These are phyloP conservation scores for Penicillium cosmopolitanum DNA, from an alignment of 495 filamentous ascomycete species.

Conservation along the genomic window DNA sequence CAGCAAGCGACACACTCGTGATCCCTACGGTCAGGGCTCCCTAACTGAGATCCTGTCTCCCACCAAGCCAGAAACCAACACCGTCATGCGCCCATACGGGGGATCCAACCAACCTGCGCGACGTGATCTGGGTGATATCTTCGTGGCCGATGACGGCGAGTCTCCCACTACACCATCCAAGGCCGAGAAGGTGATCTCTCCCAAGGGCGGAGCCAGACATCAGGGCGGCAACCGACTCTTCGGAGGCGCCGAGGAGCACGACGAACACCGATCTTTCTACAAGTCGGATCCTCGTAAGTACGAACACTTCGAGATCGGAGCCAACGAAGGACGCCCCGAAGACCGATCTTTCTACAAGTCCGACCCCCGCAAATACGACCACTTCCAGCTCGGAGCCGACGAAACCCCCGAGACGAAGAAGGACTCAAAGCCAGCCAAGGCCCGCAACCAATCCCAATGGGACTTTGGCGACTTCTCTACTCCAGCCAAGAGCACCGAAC, in stretches of 20 bases:
- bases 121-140: slow-evolving; percentile 66
- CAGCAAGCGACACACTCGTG: slow-evolving; percentile 27
- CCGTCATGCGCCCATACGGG: slow-evolving; percentile 41
- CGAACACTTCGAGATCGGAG: slow-evolving; percentile 84
- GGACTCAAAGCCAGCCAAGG: slow-evolving; percentile 45
- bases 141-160: slow-evolving; percentile 54
- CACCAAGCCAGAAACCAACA: slow-evolving; percentile 22
- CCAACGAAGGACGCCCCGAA: slow-evolving; percentile 36
- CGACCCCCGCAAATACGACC: slow-evolving; percentile 76
- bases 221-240: slow-evolving; percentile 67
- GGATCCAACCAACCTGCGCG: slow-evolving; percentile 60
- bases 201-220: slow-evolving; percentile 66
- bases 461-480: slow-evolving; percentile 84
- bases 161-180: slow-evolving; percentile 54
- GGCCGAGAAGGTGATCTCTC: slow-evolving; percentile 38
- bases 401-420: slow-evolving; percentile 52
- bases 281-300: slow-evolving; percentile 75
- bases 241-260: slow-evolving; percentile 52
- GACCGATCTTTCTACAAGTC: slow-evolving; percentile 54
- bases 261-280: slow-evolving; percentile 45
- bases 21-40: slow-evolving; percentile 31
- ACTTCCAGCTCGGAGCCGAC: slow-evolving; percentile 81
- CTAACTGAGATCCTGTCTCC: slow-evolving; percentile 32
- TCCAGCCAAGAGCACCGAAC: slow-evolving; percentile 67
- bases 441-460: slow-evolving; percentile 74